These are phyloP conservation scores for Blastobotrys arbuscula DNA, from an alignment of 1,139 yeast species.

Conservation along the genomic window DNA sequence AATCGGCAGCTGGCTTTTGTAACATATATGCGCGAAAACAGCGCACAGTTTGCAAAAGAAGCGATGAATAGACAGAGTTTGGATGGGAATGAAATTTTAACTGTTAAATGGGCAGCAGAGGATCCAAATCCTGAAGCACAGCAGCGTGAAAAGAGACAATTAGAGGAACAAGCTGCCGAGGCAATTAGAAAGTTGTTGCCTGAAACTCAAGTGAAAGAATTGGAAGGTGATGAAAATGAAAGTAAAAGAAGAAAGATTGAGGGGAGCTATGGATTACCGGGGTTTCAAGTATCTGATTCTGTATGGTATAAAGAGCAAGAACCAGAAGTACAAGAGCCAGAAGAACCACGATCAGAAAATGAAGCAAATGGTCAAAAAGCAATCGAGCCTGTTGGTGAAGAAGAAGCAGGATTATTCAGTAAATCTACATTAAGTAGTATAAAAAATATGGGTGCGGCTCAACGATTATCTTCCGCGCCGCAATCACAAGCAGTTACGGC, in stretches of 20 bases:
- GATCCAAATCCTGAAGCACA: conserved; percentile 76
- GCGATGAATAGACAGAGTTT: conserved; percentile 83
- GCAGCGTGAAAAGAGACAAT: conserved; percentile 39
- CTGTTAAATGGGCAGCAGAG: conserved; percentile 83
- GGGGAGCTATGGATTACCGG: conserved; percentile 20
- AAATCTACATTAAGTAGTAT: conserved; percentile 7
- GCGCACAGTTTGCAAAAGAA: conserved; percentile 92
- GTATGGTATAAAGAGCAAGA: conserved; percentile 17
- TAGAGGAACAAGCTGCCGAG: conserved; percentile 39
- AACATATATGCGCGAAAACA: conserved; percentile 57
- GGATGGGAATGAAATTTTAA: conserved; percentile 53
- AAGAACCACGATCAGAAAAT: not conserved
- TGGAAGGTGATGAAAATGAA: conserved; percentile 22
- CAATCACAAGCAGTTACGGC: not conserved
- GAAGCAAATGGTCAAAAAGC: not conserved
- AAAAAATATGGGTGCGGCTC: conserved; percentile 5
- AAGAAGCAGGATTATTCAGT: conserved; percentile 4
- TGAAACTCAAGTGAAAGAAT: conserved; percentile 25
- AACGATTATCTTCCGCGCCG: too few relatives aligned
- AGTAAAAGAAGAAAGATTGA: conserved; percentile 14
- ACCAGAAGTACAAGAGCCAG: not conserved
- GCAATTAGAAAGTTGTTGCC: conserved; percentile 35
- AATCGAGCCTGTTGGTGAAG: not conserved
- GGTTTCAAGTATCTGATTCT: conserved; percentile 25
- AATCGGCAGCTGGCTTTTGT: conserved; percentile 74